Percentiles rank a stretch among this genome's conserved stretches.
Evolutionary conservation across 2,329 filamentous ascomycete genomes (phyloP).

Genomic region (Periglandula ipomoeae): DNA sequence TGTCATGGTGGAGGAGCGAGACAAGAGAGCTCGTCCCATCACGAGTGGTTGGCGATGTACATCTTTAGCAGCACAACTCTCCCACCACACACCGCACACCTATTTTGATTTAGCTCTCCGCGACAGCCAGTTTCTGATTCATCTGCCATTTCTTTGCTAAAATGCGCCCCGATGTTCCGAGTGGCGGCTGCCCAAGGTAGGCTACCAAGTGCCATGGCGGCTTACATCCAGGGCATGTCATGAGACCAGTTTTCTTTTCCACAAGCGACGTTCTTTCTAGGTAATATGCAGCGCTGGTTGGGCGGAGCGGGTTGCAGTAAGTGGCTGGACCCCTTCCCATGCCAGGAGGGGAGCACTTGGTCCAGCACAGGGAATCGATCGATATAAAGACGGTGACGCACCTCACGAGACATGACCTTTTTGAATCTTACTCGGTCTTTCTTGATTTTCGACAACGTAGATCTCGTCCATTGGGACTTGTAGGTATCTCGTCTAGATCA

Average conservation of each 20-base stretch:
- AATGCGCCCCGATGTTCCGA: background rate
- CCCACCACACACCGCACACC: too few species aligned
- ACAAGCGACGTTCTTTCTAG: too few species aligned
- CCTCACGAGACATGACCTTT: background rate
- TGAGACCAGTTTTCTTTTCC: background rate
- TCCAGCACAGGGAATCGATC: background rate
- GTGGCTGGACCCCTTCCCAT: background rate
- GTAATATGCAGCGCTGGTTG: background rate
- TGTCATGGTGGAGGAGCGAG: too few species aligned
- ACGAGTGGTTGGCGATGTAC: too few species aligned
- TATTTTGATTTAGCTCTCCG: too few species aligned
- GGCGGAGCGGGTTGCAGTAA: background rate
- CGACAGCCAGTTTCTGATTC: too few species aligned
- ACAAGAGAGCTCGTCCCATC: background rate
- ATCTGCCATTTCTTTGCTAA: too few species aligned
- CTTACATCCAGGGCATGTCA: background rate
- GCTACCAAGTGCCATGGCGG: too few species aligned
- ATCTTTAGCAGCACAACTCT: too few species aligned
- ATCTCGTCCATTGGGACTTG: constrained; percentile 1
- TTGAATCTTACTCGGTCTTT: background rate
- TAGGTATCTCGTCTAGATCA: background rate
- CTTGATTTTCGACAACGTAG: background rate
- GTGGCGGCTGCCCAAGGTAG: too few species aligned
- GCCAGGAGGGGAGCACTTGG: background rate
- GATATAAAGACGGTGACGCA: background rate